Base-by-base conservation (phyloP, 2,329 filamentous ascomycete species). In the Mariannaea elegans region DNA sequence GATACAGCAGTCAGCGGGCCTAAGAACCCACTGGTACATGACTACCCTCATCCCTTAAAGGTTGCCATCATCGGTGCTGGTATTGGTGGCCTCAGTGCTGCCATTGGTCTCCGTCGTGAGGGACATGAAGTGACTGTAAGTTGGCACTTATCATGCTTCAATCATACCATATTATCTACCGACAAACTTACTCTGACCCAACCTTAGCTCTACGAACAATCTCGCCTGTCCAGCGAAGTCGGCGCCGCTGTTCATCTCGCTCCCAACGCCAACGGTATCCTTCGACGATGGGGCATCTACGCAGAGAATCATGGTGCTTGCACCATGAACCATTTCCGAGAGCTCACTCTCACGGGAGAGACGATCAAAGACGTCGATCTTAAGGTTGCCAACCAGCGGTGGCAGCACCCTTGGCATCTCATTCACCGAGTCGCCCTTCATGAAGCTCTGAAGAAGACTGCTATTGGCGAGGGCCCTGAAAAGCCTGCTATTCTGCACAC, bases 221-320 rank as follows among this genome's bases (percentile, higher is more conserved):
- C 85, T 1, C 76, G 77, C 4, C 83, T 88, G 47, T 80, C 82
- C 18, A 82, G 78, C 46, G 86, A 89, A 69, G 21, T 27, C 41
- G 41, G 41, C n/a, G 41, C 41, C 12, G 41, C 41, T 3, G 80
- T 90, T 18, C 86, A 89, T 66, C 68, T 90, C 4, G 81, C 84
- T 0, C 86, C 88, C 1, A 90, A 90, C 68, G 76, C 81, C 7
- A 87, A 88, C 70, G 84, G 85, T 0, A 71, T 89, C 2, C 76
- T 90, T 9, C 73, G 76, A 2, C 70, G 74, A 49, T 75, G 75
- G 63, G 78, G 77, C 14, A 71, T 81, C 23, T 66, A 68, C 2
- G 74, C 76, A 10, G 77, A 80, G 65, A 58, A 64, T 1, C 73
- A 79, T 32, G 77, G 78, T 7, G 79, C 73, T 76, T 53, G 78